Base-by-base conservation (phyloP, 331 rosid species). In the Rosa hybrid region DNA sequence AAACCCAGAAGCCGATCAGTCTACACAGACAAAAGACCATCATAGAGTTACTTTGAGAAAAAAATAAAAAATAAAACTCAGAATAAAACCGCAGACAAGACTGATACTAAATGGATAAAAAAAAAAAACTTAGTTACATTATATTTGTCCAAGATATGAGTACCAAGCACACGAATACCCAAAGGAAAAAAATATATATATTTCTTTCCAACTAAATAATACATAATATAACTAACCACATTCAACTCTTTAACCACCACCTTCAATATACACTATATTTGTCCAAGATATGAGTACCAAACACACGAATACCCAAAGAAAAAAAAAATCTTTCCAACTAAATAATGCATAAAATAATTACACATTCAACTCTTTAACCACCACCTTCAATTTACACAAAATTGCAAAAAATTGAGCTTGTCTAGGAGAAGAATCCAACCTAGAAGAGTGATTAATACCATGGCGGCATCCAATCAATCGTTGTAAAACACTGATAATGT, bases 1-100 rank as follows among this genome's bases (percentile, higher is more conserved):
- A 93, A 77, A 79, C 74, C 92, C 81, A 93, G 90, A 73, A 93
- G 94, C 68, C 89, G 89, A 80, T 93, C 97, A 88, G 86, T 90
- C 97, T 93, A 85, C 81, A 86, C 48, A 83, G 44, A 81, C 44
- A 51, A 41, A 80, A 78, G 34, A 56, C 14, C 57, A 44, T 83
- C 57, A 81, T 74, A 46, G 39, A 48, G 77, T 72, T 84, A 77
- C 72, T 50, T 48, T 34, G n/a, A 46, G 46, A 80, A 49, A 12
- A 46, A 34, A 39, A 78, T 25, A 34, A 34, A 34, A 34, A 34
- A 34, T 0, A 34, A 34, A 34, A 57, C 13, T 67, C 78, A 21
- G 21, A 10, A 27, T 62, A 13, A 67, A 70, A 80, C 64, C 21
- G 65, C 21, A 38, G 20, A 38, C 25, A 63, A 51, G 71, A n/a